phyloP scores from a whole-genome alignment of 2,329 filamentous ascomycete genomes.

The Aureobasidium namibiae region DNA sequence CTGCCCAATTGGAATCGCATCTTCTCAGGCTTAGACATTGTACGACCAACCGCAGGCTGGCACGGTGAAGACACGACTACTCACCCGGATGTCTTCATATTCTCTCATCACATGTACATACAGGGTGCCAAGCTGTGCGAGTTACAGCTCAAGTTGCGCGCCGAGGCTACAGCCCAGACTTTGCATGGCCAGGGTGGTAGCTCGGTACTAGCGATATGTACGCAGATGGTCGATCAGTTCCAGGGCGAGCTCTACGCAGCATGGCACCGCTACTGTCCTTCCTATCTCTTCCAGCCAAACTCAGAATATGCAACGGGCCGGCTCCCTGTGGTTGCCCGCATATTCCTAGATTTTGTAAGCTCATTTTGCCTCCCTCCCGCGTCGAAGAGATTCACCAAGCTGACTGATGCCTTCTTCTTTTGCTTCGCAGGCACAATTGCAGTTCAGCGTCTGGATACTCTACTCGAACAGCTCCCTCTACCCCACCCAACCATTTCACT shows the following conservation, averaged over 20 bases:
- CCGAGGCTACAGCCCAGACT: conserved; percentile 21
- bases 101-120: conserved; percentile 38
- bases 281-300: conserved; percentile 18
- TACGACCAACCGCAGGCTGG: background rate
- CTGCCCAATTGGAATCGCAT: conserved; percentile 6
- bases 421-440: conserved; percentile 5
- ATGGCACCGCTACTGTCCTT: conserved; percentile 24
- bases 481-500: conserved; percentile 41
- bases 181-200: background rate
- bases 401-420: background rate
- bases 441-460: conserved; percentile 29
- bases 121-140: conserved; percentile 39
- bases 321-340: conserved; percentile 22
- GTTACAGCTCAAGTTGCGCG: conserved; percentile 33
- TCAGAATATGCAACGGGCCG: conserved; percentile 21
- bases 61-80: background rate
- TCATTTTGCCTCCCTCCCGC: conserved; percentile 6
- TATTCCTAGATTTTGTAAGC: conserved; percentile 38
- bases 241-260: conserved; percentile 22
- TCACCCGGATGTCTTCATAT: conserved; percentile 32
- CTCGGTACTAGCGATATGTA: conserved; percentile 17
- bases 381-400: background rate
- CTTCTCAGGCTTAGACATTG: background rate
- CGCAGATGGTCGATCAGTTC: conserved; percentile 19
- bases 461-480: conserved; percentile 49